A percentile compares a stretch with the other conserved stretches of the same genome.
Evolutionary conservation across 495 filamentous ascomycete genomes (phyloP).

Genomic region (Penicillium fimorum): DNA sequence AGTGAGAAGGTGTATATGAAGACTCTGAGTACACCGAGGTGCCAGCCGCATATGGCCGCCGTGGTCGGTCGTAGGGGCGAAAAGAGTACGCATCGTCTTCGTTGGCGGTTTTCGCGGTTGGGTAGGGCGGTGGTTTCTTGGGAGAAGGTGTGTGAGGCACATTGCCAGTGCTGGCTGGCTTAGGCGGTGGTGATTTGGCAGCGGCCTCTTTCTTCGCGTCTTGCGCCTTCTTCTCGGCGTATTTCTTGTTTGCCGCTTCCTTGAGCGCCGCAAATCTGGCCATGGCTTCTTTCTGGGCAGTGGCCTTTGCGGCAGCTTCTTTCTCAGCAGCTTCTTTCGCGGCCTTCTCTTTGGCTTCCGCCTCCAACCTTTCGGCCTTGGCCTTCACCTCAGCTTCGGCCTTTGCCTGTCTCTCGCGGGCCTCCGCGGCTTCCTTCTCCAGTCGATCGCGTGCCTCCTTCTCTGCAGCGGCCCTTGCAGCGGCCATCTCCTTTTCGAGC

Average conservation of each 20-base stretch:
- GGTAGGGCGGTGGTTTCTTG: conserved; percentile 52
- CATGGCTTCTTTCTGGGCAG: conserved; percentile 48
- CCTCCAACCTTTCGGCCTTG: conserved; percentile 39
- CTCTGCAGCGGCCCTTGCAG: conserved; percentile 45
- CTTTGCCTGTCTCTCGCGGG: conserved; percentile 29
- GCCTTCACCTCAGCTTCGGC: conserved; percentile 36
- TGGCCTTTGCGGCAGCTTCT: conserved; percentile 44
- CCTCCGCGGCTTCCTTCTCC: conserved; percentile 38
- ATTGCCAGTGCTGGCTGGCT: conserved; percentile 27
- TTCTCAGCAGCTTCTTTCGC: conserved; percentile 45
- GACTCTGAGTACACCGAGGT: conserved; percentile 77
- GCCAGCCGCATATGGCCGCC: conserved; percentile 50
- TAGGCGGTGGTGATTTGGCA: conserved; percentile 26
- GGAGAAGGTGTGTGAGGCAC: conserved; percentile 48
- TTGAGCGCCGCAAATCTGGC: conserved; percentile 47
- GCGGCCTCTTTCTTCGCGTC: conserved; percentile 39
- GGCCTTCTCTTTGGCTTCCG: conserved; percentile 38
- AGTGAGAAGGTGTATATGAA: conserved; percentile 76
- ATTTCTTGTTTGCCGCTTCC: conserved; percentile 45
- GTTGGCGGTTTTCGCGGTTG: conserved; percentile 64
- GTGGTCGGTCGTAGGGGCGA: conserved; percentile 77
- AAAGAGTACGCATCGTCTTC: conserved; percentile 71
- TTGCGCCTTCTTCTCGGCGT: conserved; percentile 47
- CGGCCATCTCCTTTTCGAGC: conserved; percentile 48
- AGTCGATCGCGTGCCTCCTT: conserved; percentile 44